Evolutionary conservation across 257 asterid species (phyloP).

Genomic region (Capsicum chinense): DNA sequence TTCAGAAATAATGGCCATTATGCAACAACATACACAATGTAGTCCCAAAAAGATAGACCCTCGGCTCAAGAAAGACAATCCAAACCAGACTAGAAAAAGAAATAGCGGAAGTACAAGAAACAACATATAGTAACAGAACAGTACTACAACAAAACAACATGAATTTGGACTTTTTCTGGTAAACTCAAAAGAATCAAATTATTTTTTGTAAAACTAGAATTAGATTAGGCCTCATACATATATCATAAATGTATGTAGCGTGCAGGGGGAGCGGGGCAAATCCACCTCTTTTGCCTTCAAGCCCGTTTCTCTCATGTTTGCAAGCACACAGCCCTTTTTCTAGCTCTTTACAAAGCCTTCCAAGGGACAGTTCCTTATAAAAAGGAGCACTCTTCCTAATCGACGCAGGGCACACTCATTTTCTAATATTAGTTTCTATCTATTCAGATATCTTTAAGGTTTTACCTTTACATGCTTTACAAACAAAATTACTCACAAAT

Average conservation of each 20-base stretch:
- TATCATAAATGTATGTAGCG: not conserved
- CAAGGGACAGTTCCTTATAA: not conserved
- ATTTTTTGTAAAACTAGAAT: not conserved
- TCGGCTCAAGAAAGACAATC: too few relatives aligned
- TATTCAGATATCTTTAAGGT: not conserved
- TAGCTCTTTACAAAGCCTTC: too few relatives aligned
- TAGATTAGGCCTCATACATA: not conserved
- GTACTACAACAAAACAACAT: too few relatives aligned
- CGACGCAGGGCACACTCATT: not conserved
- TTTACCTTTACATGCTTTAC: not conserved
- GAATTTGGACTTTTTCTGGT: too few relatives aligned
- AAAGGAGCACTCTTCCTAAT: not conserved
- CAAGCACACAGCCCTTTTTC: not conserved
- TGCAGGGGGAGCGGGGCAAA: not conserved
- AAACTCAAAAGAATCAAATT: too few relatives aligned
- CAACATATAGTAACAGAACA: too few relatives aligned
- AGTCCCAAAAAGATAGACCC: too few relatives aligned
- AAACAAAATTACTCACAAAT: not conserved
- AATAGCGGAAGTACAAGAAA: too few relatives aligned
- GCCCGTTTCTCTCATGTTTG: not conserved
- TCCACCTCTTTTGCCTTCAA: not conserved
- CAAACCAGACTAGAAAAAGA: too few relatives aligned
- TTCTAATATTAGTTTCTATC: not conserved
- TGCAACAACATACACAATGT: too few relatives aligned
- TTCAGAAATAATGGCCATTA: too few relatives aligned